Conservation (phyloP, 306 rosid species). For the Quercus dentata region DNA sequence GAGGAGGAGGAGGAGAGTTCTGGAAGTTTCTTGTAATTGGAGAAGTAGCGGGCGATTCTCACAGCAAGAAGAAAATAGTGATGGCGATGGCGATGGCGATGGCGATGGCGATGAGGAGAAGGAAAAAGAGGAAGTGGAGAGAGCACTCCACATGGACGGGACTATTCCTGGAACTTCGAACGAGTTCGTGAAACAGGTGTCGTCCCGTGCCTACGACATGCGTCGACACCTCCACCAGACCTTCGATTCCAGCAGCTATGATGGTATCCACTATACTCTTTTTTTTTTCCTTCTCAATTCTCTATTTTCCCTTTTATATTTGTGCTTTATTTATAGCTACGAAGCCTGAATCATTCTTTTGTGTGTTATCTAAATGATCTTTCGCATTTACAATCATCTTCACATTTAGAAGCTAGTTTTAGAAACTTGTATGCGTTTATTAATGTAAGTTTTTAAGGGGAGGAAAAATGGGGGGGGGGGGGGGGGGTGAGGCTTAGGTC, state of each 20-base stretch:
- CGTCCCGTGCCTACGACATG: slow-evolving; percentile 96
- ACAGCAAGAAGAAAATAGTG: background rate
- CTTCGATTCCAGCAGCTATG: slow-evolving; percentile 84
- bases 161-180: slow-evolving; percentile 69
- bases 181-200: slow-evolving; percentile 78
- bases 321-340: too few species aligned
- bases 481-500: too few species aligned
- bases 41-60: slow-evolving; percentile 15
- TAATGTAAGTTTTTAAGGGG: too few species aligned
- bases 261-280: slow-evolving; percentile 28
- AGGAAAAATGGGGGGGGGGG: too few species aligned
- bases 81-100: background rate
- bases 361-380: too few species aligned
- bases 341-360: too few species aligned
- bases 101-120: background rate
- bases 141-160: slow-evolving; percentile 81
- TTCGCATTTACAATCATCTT: too few species aligned
- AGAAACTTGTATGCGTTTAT: too few species aligned
- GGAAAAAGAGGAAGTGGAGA: slow-evolving; percentile 54
- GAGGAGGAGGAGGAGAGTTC: slow-evolving; percentile 14
- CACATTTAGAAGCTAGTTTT: too few species aligned
- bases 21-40: slow-evolving; percentile 30
- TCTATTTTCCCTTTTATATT: too few species aligned
- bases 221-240: slow-evolving; percentile 83
- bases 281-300: too few species aligned